phyloP scores from a whole-genome alignment of 768 basidiomycete species.

The Daedalea quercina region DNA sequence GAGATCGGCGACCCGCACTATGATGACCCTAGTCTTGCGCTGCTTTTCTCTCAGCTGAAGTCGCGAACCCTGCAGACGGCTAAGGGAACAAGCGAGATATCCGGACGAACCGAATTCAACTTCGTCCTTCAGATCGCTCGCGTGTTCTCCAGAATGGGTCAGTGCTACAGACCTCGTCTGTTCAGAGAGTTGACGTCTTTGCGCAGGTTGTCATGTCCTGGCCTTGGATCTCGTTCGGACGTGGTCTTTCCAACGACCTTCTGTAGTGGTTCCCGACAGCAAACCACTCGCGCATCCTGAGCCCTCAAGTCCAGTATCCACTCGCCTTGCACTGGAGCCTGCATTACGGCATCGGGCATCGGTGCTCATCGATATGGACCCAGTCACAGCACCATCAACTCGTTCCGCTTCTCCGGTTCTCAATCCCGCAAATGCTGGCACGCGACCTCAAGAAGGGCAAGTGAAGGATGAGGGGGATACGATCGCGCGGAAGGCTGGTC shows the following conservation, averaged over 20 bases:
- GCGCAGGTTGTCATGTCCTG: conserved; percentile 83
- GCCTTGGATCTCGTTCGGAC: conserved; percentile 84
- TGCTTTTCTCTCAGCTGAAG: conserved; percentile 85
- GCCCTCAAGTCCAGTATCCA: conserved; percentile 38
- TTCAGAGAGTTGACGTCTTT: background rate
- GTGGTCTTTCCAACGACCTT: conserved; percentile 88
- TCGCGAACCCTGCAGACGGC: conserved; percentile 89
- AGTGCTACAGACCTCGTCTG: conserved; percentile 16
- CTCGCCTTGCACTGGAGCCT: conserved; percentile 46
- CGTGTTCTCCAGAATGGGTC: conserved; percentile 93
- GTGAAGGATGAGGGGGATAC: conserved; percentile 55
- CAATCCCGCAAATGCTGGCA: conserved; percentile 11
- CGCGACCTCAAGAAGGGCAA: conserved; percentile 25
- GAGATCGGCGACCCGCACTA: conserved; percentile 83
- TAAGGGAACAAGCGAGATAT: conserved; percentile 88
- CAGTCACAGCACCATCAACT: conserved; percentile 54
- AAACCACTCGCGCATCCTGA: conserved; percentile 7
- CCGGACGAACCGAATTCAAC: conserved; percentile 84
- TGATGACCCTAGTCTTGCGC: conserved; percentile 89
- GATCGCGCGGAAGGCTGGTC: conserved; percentile 58
- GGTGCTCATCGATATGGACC: conserved; percentile 88
- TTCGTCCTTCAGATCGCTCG: conserved; percentile 93
- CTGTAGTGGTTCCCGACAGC: conserved; percentile 28
- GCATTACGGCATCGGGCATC: conserved; percentile 58
- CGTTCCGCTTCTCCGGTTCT: conserved; percentile 44